Evolutionary conservation across 768 basidiomycete genomes (phyloP).

Genomic region (Suillus spraguei): DNA sequence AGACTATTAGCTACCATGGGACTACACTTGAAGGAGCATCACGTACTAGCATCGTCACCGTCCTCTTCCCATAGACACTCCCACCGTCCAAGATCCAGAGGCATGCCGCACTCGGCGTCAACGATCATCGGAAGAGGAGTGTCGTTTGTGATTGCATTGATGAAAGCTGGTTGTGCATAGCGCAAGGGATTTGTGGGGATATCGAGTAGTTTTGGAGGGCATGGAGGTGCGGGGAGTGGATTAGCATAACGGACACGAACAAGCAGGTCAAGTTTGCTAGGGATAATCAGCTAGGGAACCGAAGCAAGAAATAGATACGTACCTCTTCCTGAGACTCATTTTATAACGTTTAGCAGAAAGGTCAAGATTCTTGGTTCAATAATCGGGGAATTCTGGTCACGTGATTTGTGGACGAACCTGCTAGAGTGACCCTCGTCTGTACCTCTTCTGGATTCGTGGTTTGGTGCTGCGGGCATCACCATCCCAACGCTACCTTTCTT

Average conservation of each 20-base stretch:
- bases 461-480: constrained; percentile 37
- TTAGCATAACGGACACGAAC: constrained; percentile 94
- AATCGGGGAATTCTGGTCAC: too few species aligned
- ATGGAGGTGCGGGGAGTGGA: constrained; percentile 94
- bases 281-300: constrained; percentile 18
- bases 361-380: too few species aligned
- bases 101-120: constrained; percentile 97
- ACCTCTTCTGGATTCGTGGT: constrained; percentile 50
- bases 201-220: constrained; percentile 92
- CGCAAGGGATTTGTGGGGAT: constrained; percentile 90
- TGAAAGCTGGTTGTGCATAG: constrained; percentile 84
- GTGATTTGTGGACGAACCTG: constrained; percentile 15
- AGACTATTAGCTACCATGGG: background rate
- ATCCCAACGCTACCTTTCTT: constrained; percentile 46
- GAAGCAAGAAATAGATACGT: constrained; percentile 3
- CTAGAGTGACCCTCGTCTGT: constrained; percentile 65
- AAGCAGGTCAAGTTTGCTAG: constrained; percentile 84
- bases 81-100: constrained; percentile 83
- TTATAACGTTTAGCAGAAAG: background rate
- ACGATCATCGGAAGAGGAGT: constrained; percentile 93
- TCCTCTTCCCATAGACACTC: constrained; percentile 84
- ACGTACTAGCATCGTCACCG: constrained; percentile 63
- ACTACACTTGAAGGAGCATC: constrained; percentile 21
- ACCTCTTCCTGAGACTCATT: constrained; percentile 66
- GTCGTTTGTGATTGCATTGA: constrained; percentile 78